Conservation (phyloP, 202 grass and related monocot species). For the Alloteropsis angusta region DNA sequence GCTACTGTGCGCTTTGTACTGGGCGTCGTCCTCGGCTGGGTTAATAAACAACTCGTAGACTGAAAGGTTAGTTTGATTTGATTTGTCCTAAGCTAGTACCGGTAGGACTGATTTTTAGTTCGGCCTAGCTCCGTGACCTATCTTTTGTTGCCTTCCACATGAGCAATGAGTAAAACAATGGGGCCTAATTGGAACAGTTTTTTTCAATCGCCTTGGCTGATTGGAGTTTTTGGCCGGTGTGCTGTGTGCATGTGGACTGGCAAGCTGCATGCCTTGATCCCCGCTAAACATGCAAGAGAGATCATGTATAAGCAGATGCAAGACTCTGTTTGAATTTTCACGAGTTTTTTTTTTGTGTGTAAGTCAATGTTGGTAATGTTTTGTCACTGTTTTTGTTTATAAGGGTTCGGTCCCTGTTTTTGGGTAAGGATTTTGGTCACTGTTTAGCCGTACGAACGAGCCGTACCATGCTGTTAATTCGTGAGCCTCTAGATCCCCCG, state of each 20-base stretch:
- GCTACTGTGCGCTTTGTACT: not conserved
- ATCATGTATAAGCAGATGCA: not conserved
- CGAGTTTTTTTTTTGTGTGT: not conserved
- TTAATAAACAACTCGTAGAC: not conserved
- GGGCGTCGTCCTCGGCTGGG: conserved; percentile 8
- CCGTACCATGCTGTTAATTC: too few relatives aligned
- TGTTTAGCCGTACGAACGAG: too few relatives aligned
- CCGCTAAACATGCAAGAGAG: not conserved
- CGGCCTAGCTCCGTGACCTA: not conserved
- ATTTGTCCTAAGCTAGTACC: conserved; percentile 4
- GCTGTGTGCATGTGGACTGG: not conserved
- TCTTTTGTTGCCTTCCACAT: not conserved
- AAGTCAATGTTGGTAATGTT: too few relatives aligned
- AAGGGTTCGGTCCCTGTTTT: too few relatives aligned
- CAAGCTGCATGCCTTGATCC: not conserved
- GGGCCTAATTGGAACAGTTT: not conserved
- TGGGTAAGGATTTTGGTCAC: too few relatives aligned
- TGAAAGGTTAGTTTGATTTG: conserved; percentile 1
- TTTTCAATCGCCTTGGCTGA: not conserved
- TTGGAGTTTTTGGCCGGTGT: not conserved
- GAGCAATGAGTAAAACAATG: not conserved
- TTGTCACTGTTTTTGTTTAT: too few relatives aligned
- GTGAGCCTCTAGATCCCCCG: too few relatives aligned
- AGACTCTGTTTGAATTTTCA: not conserved
- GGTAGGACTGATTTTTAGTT: not conserved